These are phyloP conservation scores for Xerocomellus amylosporus DNA, from an alignment of 768 basidiomycete species.

Conservation along the genomic window DNA sequence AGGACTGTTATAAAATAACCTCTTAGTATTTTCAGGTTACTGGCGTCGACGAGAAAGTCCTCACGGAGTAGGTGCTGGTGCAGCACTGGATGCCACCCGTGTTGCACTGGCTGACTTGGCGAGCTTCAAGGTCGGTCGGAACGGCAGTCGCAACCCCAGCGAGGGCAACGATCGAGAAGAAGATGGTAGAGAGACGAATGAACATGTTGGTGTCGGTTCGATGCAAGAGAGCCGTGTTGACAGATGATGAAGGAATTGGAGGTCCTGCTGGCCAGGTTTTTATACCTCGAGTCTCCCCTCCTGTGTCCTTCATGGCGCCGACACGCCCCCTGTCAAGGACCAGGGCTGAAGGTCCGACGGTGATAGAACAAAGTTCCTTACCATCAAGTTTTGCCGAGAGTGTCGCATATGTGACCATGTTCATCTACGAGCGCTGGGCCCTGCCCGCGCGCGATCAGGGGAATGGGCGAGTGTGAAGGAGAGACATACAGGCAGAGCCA, in stretches of 20 bases:
- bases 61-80: not conserved
- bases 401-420: not conserved
- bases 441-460: not conserved
- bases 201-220: not conserved
- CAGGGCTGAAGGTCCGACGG: not conserved
- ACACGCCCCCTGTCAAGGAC: not conserved
- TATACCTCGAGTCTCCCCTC: not conserved
- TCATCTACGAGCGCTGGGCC: not conserved
- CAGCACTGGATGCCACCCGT: conserved; percentile 34
- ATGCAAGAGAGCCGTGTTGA: not conserved
- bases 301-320: not conserved
- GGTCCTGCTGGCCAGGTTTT: not conserved
- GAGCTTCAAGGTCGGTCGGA: not conserved
- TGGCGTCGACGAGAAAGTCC: not conserved
- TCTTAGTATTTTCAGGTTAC: not conserved
- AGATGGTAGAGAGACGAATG: not conserved
- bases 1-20: not conserved
- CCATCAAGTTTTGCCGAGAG: not conserved
- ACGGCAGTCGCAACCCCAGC: not conserved
- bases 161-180: not conserved
- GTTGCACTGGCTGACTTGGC: conserved; percentile 31
- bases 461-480: not conserved
- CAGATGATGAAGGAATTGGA: not conserved
- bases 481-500: not conserved
- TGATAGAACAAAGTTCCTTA: not conserved